A percentile compares a stretch with the other conserved stretches of the same genome.
phyloP scores from a whole-genome alignment of 108 stramenopile species.

The Parmales sp. region DNA sequence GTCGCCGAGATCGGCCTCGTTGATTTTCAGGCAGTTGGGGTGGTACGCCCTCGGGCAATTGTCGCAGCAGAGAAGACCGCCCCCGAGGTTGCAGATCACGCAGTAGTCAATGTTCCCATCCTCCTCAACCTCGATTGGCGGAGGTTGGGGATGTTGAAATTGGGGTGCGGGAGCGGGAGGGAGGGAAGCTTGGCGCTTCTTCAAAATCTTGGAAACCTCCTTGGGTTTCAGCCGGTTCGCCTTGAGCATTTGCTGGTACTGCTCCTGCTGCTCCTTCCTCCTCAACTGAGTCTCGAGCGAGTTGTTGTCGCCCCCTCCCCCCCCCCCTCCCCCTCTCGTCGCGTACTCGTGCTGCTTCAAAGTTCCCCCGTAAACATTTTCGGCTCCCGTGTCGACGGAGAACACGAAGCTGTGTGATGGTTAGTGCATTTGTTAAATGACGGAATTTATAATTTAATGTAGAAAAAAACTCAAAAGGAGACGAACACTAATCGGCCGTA shows the following conservation, averaged over 20 bases:
- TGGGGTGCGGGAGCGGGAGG: neutral
- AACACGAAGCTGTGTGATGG: too few species aligned
- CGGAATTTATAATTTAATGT: too few species aligned
- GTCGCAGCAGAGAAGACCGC: slow-evolving; percentile 9
- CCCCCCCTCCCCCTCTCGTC: too few species aligned
- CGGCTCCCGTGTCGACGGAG: too few species aligned
- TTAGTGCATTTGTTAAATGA: too few species aligned
- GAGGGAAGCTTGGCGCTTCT: neutral
- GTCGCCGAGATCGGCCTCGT: neutral
- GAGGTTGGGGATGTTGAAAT: neutral
- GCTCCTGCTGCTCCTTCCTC: neutral
- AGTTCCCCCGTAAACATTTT: too few species aligned
- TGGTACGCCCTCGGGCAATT: slow-evolving; percentile 3
- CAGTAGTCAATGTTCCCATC: slow-evolving; percentile 6
- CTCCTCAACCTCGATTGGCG: neutral
- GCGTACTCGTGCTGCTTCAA: neutral
- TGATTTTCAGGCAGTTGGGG: neutral
- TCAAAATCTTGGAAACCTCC: neutral
- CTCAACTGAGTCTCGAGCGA: too few species aligned
- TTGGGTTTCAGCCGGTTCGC: neutral
- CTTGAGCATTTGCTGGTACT: neutral
- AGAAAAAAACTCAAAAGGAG: too few species aligned
- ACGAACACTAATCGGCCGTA: too few species aligned
- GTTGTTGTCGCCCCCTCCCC: too few species aligned
- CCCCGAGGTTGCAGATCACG: neutral